phyloP scores from a whole-genome alignment of 1,139 yeast genomes.

The Saccharomyces pastorianus region DNA sequence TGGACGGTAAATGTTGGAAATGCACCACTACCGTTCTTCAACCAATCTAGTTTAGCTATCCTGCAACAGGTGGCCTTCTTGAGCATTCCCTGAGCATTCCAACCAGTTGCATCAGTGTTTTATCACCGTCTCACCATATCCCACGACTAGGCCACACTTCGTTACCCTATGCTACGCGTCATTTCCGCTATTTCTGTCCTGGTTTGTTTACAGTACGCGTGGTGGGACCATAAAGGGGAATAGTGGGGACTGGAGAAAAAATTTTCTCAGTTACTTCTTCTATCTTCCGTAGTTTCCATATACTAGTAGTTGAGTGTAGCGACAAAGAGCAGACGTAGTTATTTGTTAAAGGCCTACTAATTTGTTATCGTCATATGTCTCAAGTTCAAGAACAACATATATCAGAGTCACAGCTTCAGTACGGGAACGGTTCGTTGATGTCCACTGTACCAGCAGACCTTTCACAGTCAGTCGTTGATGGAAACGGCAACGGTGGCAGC shows the following conservation, averaged over 20 bases:
- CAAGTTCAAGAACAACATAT: slow-evolving; percentile 15
- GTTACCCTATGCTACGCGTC: background rate
- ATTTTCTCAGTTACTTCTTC: background rate
- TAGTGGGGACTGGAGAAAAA: background rate
- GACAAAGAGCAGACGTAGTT: background rate
- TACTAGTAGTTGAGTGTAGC: background rate
- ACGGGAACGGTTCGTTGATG: slow-evolving; percentile 10
- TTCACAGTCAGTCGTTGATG: slow-evolving; percentile 2
- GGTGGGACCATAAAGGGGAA: slow-evolving; percentile 1
- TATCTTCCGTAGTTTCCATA: background rate
- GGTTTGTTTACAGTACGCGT: slow-evolving; percentile 1
- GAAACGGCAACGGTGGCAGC: background rate
- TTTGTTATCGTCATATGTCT: slow-evolving; percentile 4
- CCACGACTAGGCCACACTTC: background rate
- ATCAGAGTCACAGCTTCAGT: slow-evolving; percentile 10
- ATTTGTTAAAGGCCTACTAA: background rate
- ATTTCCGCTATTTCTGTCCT: background rate
- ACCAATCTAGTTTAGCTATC: background rate
- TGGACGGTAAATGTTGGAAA: no score
- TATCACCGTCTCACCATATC: background rate
- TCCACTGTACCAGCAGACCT: slow-evolving; percentile 13
- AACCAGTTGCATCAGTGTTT: background rate
- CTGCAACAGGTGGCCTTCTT: background rate
- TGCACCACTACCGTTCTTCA: background rate
- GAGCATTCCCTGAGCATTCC: no score